Percentiles rank a stretch among this genome's conserved stretches.
Conservation (phyloP, 306 rosid species). For the Cucurbita pepo region DNA sequence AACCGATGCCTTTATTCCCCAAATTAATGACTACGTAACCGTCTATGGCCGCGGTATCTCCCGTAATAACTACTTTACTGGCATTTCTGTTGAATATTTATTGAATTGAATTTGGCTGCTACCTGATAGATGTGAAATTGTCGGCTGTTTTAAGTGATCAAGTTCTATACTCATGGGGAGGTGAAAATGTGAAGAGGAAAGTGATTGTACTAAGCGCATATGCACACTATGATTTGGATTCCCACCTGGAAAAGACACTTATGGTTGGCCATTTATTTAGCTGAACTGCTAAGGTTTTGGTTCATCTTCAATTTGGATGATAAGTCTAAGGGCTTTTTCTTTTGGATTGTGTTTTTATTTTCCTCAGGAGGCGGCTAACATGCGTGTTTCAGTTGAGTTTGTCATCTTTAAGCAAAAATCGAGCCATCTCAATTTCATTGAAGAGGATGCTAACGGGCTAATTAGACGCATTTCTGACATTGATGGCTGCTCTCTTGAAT, state of each 20-base stretch:
- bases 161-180: conserved; percentile 61
- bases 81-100: not conserved
- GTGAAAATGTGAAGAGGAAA: conserved; percentile 54
- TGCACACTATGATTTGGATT: conserved; percentile 39
- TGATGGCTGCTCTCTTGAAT: conserved; percentile 56
- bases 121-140: conserved; percentile 34
- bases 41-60: not conserved
- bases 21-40: conserved; percentile 20
- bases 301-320: not conserved
- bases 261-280: conserved; percentile 23
- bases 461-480: conserved; percentile 37
- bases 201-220: conserved; percentile 42
- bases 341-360: not conserved
- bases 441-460: conserved; percentile 33
- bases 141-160: conserved; percentile 43
- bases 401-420: conserved; percentile 51
- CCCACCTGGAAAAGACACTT: conserved; percentile 33
- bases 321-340: not conserved
- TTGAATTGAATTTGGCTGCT: not conserved
- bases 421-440: conserved; percentile 31
- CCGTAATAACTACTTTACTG: not conserved
- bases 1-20: conserved; percentile 32
- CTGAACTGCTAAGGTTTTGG: not conserved
- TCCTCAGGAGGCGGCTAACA: conserved; percentile 49
- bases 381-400: conserved; percentile 59